Evolutionary conservation across 306 rosid species (phyloP), one percentile per base, ranked within the genome.

Genomic region (Canavalia gladiata): DNA sequence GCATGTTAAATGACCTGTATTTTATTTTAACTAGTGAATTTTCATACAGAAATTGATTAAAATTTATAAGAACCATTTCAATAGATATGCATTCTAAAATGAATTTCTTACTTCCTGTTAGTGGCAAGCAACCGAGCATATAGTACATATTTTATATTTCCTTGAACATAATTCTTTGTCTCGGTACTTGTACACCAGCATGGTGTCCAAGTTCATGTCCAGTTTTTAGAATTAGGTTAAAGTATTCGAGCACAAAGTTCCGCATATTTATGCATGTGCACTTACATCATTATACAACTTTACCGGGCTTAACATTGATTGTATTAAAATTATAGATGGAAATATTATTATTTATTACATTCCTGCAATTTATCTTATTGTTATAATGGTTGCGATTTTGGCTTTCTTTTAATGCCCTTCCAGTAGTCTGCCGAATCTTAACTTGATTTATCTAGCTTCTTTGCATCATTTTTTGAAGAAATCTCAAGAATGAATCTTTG

Each of bases 211-310:
- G 6, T 57, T 67, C 58, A 33, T 47, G 41, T 78, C 56, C 49
- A 41, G 54, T 45, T 35, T 71, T 39, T 46, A 39, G 69, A 29
- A 64, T 45, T 51, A 10, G 30, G 5, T 70, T 33, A 62, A 69
- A 78, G 80, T 13, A 18, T 29, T 0, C 41, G 47, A 54, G 57
- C 62, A 56, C 57, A 43, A 55, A 58, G 74, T 74, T 68, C 3
- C 60, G 10, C 52, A 63, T 43, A 25, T 83, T 64, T 59, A 25
- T 62, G 6, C 39, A 64, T 45, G 63, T 8, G 43, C 37, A 30
- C 11, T 7, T 2, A 8, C 46, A 35, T 64, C 37, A 33, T 50
- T 68, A 54, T 62, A 33, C 71, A 74, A 33, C 52, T 35, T 49
- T 34, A 43, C 31, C 31, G 28, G 34, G 59, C 79, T 33, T 51